Evolutionary conservation across 345 rosid species (phyloP), one percentile per base, ranked within the genome.

Genomic region (Linum tenue): DNA sequence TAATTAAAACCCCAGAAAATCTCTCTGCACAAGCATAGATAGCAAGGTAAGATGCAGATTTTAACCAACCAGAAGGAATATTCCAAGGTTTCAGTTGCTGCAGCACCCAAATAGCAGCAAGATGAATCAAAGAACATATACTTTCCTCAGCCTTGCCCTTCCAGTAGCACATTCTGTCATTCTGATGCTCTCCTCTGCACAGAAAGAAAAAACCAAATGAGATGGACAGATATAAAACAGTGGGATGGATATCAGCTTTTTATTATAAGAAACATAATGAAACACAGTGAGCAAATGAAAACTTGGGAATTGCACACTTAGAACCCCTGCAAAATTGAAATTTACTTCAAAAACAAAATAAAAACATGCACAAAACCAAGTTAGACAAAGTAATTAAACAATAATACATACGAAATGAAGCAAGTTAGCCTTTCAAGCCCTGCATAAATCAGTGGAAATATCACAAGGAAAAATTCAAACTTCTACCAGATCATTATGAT

Each of bases 311-410:
- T 66, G 80, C 80, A 81, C 73, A 80, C 68, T 82, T 77, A 22
- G 74, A 74, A 72, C 51, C 74, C 91, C 96, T 87, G 90, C 92
- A 89, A 84, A 89, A 85, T 68, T 67, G 81, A 56, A 73, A 83
- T 64, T 71, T 38, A 81, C 64, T 72, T 80, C 77, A 77, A 80
- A 78, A 70, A 72, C 67, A 51, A 35, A 37, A 61, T 39, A 31
- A 60, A 72, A 69, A 56, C 40, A 37, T 60, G 50, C 17, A 60
- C 67, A 51, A 69, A 64, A 79, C 72, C 67, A 67, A 77, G 70
- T 39, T 61, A 37, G 69, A 5, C 15, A 65, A 63, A 65, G 9
- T 1, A 53, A 15, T 60, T 35, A 61, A 65, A 68, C 60, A 61
- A 41, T 35, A 64, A 36, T 15, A 59, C 64, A 50, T 56, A 50